phyloP scores from a whole-genome alignment of 73 alveolate species.

The Paramecium biaurelia region DNA sequence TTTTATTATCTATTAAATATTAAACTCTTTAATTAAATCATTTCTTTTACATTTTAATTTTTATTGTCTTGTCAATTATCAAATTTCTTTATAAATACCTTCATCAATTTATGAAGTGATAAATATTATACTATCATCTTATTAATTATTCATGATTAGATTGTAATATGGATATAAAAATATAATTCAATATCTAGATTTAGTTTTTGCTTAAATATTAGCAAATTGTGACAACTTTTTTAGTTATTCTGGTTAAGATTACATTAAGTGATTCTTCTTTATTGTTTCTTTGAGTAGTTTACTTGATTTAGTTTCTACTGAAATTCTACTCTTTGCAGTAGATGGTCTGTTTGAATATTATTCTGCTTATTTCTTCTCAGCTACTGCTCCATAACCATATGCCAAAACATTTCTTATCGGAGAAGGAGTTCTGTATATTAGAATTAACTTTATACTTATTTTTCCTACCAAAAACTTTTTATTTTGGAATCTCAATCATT shows the following conservation, averaged over 20 bases:
- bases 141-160: background rate
- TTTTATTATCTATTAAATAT: too few species aligned
- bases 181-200: slow-evolving; percentile 13
- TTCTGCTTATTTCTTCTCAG: slow-evolving; percentile 9
- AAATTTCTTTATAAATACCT: background rate
- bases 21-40: too few species aligned
- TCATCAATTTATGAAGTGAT: background rate
- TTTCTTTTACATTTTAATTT: too few species aligned
- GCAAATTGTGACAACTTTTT: background rate
- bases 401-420: slow-evolving; percentile 19
- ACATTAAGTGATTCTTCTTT: background rate
- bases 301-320: slow-evolving; percentile 47
- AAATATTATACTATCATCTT: background rate
- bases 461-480: background rate
- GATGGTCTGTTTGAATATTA: slow-evolving; percentile 32
- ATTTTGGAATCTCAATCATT: background rate
- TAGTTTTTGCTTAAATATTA: slow-evolving; percentile 12
- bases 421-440: slow-evolving; percentile 4
- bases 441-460: slow-evolving; percentile 13
- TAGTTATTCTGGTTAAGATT: background rate
- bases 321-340: slow-evolving; percentile 22
- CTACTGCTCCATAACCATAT: background rate
- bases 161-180: background rate
- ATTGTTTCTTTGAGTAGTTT: slow-evolving; percentile 22
- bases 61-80: background rate